Conservation (phyloP, 495 filamentous ascomycete species). For the Aspergillus affinis region DNA sequence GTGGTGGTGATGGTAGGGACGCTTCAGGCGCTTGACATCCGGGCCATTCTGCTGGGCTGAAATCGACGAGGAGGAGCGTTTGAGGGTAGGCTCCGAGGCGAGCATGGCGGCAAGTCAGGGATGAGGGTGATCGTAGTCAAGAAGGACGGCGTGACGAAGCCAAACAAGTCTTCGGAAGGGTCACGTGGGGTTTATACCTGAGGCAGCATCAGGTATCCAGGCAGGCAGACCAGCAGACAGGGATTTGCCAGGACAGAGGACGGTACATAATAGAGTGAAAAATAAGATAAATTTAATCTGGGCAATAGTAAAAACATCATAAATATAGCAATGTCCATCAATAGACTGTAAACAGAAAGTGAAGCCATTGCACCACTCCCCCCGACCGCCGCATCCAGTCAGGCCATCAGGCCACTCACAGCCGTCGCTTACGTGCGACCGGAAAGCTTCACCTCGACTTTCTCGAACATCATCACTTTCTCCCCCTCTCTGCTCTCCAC, state of each 20-base stretch:
- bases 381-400: not conserved
- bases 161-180: conserved; percentile 11
- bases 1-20: conserved; percentile 48
- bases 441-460: conserved; percentile 42
- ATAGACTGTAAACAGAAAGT: not conserved
- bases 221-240: not conserved
- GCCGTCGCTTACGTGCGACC: conserved; percentile 36
- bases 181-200: conserved; percentile 16
- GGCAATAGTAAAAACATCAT: not conserved
- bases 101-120: conserved; percentile 29
- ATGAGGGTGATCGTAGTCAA: conserved; percentile 6
- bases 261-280: not conserved
- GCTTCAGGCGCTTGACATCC: conserved; percentile 45
- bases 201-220: conserved; percentile 11
- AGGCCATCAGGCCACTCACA: conserved; percentile 27
- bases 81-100: conserved; percentile 34
- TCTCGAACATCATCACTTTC: conserved; percentile 32
- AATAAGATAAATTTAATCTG: not conserved
- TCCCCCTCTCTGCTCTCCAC: conserved; percentile 28
- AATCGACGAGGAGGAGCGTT: conserved; percentile 41
- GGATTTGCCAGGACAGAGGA: not conserved
- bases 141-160: conserved; percentile 4
- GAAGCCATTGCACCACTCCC: not conserved
- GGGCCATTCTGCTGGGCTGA: conserved; percentile 19
- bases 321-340: not conserved